Conservation (phyloP, 257 asterid species). For the Voacanga thouarsii region DNA sequence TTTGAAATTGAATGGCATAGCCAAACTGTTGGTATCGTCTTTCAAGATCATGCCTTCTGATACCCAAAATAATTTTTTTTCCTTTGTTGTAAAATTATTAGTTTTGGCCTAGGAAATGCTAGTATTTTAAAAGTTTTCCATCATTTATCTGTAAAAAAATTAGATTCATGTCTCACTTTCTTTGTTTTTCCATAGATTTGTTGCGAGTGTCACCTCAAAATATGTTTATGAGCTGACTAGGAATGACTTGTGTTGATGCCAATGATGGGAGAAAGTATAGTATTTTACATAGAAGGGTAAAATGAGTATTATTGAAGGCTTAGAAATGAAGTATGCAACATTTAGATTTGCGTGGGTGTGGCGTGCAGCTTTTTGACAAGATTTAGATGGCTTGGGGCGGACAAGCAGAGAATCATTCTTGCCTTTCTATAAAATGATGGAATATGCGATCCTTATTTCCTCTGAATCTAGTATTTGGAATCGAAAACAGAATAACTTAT, state of each 20-base stretch:
- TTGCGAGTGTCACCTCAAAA: background rate
- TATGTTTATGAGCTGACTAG: background rate
- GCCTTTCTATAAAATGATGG: background rate
- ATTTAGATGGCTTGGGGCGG: background rate
- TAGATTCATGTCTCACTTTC: background rate
- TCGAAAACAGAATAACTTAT: background rate
- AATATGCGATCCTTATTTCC: background rate
- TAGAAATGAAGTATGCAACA: background rate
- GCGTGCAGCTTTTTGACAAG: background rate
- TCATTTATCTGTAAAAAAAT: background rate
- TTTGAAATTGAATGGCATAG: background rate
- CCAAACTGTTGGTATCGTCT: background rate
- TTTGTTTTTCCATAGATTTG: background rate
- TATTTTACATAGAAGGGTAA: background rate
- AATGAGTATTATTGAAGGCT: background rate
- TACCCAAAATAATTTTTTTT: background rate
- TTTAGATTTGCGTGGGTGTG: no score
- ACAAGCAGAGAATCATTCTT: background rate
- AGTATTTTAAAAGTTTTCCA: background rate
- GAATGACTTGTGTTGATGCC: background rate
- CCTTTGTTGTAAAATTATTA: background rate
- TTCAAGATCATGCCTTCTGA: background rate
- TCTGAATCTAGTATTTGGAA: background rate
- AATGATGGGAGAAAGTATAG: background rate
- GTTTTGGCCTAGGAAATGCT: background rate